Base-by-base conservation (phyloP, 75 land plant genomes). In the Selaginella moellendorffii region DNA sequence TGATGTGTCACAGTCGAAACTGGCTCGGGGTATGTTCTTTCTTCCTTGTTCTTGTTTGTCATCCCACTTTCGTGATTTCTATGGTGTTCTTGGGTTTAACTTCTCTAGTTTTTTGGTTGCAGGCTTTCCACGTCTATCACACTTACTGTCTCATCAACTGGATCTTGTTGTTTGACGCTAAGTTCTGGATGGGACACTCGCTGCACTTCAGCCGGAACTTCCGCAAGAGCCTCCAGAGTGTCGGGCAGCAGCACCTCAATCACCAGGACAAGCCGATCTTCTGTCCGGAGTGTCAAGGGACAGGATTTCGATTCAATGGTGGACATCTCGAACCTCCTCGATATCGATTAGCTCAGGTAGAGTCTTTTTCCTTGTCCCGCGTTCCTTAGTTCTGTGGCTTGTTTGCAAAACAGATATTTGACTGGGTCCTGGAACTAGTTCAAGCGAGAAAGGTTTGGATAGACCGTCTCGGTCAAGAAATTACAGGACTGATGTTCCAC, bases 251-350 rank as follows among this genome's bases (percentile, higher is more conserved):
- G 53, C n/a, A n/a, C n/a, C n/a, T n/a, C n/a, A n/a, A n/a, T n/a
- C n/a, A n/a, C n/a, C 53, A 64, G 68, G 1, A 64, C 54, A 14
- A 53, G 61, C 82, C 80, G 54, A 64, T 83, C 2, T 73, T 93
- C 65, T 93, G 96, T 36, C 96, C 98, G n/a, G 96, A 83, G 52
- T 93, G 98, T 68, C 96, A 89, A 65, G 98, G 98, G 0, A 89
- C 90, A 68, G 96, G 97, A 21, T 62, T 77, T 0, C 27, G 63
- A 56, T 53, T 82, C 36, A 59, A 72, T 28, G 78, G 80, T 31
- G 76, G 76, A 31, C 82, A 83, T 53, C 66, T 85, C 54, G 96
- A 93, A 71, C 79, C 68, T 19, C 87, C 87, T n/a, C 78, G 72
- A 20, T 62, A 79, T 31, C 66, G 79, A 21, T 80, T 83, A 26